Conservation (phyloP, 1,139 yeast species). For the Debaryomycetaceae sp. region DNA sequence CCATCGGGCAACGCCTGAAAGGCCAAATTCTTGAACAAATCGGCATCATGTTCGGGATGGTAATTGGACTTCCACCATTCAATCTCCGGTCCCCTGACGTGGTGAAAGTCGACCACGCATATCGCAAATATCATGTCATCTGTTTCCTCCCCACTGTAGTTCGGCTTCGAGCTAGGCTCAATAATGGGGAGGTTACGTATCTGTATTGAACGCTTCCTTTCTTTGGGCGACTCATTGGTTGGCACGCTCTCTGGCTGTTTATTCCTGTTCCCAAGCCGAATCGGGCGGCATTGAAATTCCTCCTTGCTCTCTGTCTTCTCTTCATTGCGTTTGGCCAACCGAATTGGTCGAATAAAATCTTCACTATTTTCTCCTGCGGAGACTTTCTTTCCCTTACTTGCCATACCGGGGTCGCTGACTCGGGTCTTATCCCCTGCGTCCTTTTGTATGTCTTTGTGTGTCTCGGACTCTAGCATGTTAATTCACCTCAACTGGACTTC, state of each 20-base stretch:
- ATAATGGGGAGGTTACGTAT: slow-evolving; percentile 37
- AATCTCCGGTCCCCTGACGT: slow-evolving; percentile 89
- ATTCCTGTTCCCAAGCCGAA: slow-evolving; percentile 22
- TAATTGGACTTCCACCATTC: slow-evolving; percentile 86
- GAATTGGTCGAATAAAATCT: slow-evolving; percentile 25
- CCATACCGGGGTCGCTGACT: not conserved
- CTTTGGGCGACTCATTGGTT: not conserved
- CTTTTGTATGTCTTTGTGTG: not conserved
- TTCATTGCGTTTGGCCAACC: slow-evolving; percentile 29
- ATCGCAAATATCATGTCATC: slow-evolving; percentile 67
- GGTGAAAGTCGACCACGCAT: slow-evolving; percentile 91
- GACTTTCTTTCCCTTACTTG: not conserved
- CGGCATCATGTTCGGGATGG: slow-evolving; percentile 31
- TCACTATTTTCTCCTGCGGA: not conserved
- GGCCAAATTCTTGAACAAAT: slow-evolving; percentile 82
- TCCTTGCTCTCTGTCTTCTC: slow-evolving; percentile 10
- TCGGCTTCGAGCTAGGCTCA: slow-evolving; percentile 5
- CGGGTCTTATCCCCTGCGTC: not conserved
- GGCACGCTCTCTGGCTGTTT: slow-evolving; percentile 5
- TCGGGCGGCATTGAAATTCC: slow-evolving; percentile 34
- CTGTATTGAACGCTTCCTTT: slow-evolving; percentile 22
- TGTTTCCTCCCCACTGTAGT: slow-evolving; percentile 8
- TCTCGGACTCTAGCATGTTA: not conserved
- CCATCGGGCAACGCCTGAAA: slow-evolving; percentile 98
- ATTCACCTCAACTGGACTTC: not conserved